phyloP scores from a whole-genome alignment of 2,329 filamentous ascomycete species.

The Pseudogymnoascus sp. region DNA sequence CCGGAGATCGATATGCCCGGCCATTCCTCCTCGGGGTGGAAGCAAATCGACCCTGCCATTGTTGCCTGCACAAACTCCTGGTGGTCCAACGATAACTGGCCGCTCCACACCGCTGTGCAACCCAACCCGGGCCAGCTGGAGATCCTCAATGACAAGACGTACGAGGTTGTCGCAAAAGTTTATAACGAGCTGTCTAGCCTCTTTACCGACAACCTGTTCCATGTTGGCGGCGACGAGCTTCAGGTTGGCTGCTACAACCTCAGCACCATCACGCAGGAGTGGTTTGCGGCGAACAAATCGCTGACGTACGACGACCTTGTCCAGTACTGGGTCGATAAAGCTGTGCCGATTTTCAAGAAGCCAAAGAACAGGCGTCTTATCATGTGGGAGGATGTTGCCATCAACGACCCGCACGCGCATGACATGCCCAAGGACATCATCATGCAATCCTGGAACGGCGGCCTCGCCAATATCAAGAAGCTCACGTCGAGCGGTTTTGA shows the following conservation, averaged over 20 bases:
- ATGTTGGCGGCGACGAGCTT: constrained; percentile 75
- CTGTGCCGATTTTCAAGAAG: constrained; percentile 54
- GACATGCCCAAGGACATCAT: constrained; percentile 59
- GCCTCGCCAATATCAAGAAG: constrained; percentile 49
- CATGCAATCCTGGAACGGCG: constrained; percentile 67
- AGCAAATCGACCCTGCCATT: constrained; percentile 57
- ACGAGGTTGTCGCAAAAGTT: constrained; percentile 49
- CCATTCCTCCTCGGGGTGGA: constrained; percentile 57
- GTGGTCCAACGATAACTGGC: constrained; percentile 53
- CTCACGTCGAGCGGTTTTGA: constrained; percentile 57
- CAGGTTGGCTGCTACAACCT: constrained; percentile 51
- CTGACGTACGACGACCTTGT: constrained; percentile 61
- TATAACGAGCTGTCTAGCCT: constrained; percentile 62
- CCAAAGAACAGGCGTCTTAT: constrained; percentile 51
- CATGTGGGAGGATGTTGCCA: constrained; percentile 79
- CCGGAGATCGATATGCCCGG: constrained; percentile 74
- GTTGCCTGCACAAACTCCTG: constrained; percentile 48
- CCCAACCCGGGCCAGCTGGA: constrained; percentile 48
- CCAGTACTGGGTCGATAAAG: constrained; percentile 56
- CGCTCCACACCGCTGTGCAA: constrained; percentile 58
- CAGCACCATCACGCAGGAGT: constrained; percentile 40
- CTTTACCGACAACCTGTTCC: constrained; percentile 68
- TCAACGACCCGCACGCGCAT: constrained; percentile 47
- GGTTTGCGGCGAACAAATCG: constrained; percentile 67
- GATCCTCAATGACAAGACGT: constrained; percentile 64